Evolutionary conservation across 148 eudicot genomes (phyloP).

Genomic region (Diospyros lotus): DNA sequence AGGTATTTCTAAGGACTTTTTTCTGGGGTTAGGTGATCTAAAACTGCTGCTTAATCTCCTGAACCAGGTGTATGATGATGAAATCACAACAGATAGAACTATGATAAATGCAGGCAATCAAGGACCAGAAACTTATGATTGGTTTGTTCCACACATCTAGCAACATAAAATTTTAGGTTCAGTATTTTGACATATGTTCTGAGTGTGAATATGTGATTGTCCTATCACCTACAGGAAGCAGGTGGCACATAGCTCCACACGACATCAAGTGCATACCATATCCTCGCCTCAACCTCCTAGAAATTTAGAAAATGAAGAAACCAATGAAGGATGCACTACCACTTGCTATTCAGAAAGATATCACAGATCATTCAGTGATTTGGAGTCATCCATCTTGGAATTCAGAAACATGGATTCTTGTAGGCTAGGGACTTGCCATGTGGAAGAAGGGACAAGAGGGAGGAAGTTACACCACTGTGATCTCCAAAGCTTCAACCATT

Average conservation of each 20-base stretch:
- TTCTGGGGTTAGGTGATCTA: neutral
- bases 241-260: slow-evolving; percentile 13
- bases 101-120: slow-evolving; percentile 9
- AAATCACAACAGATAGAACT: slow-evolving; percentile 10
- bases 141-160: slow-evolving; percentile 7
- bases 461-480: slow-evolving; percentile 6
- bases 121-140: slow-evolving; percentile 19
- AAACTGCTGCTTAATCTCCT: neutral
- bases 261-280: slow-evolving; percentile 7
- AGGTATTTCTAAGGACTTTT: no score
- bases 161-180: neutral
- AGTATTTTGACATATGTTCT: neutral
- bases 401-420: slow-evolving; percentile 3
- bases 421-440: slow-evolving; percentile 8
- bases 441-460: slow-evolving; percentile 4
- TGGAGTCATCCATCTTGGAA: slow-evolving; percentile 17
- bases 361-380: slow-evolving; percentile 21
- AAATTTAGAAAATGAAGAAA: slow-evolving; percentile 11
- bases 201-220: neutral
- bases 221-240: slow-evolving; percentile 24
- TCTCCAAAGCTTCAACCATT: neutral
- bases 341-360: slow-evolving; percentile 14
- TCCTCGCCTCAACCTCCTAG: slow-evolving; percentile 9
- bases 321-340: slow-evolving; percentile 4
- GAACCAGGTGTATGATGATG: slow-evolving; percentile 29